These are phyloP conservation scores for Castanea mollissima DNA, from an alignment of 306 rosid genomes.

Conservation along the genomic window DNA sequence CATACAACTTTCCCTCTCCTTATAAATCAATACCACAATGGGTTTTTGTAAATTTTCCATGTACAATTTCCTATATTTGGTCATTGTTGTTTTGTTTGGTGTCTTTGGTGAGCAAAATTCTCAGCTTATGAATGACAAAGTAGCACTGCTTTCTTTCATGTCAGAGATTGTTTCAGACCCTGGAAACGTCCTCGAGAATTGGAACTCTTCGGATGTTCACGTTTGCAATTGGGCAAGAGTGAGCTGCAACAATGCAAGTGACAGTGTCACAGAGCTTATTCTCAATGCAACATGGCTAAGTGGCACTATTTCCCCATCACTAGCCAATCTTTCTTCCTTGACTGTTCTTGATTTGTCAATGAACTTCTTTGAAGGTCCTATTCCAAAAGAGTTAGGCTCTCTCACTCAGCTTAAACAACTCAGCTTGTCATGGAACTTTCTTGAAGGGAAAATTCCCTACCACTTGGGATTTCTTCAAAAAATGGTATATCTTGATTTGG, in stretches of 20 bases:
- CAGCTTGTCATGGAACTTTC: constrained; percentile 64
- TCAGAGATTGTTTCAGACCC: constrained; percentile 68
- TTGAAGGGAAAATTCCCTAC: constrained; percentile 55
- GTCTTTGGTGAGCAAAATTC: constrained; percentile 30
- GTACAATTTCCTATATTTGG: constrained; percentile 30
- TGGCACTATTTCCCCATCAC: constrained; percentile 71
- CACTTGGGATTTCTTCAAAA: constrained; percentile 63
- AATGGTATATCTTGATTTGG: constrained; percentile 69
- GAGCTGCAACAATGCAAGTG: constrained; percentile 58
- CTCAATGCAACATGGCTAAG: constrained; percentile 55
- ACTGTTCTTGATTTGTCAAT: constrained; percentile 71
- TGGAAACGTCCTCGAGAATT: constrained; percentile 40
- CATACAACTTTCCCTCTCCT: too few relatives aligned
- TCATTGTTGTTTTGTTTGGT: constrained; percentile 18
- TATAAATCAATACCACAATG: constrained; percentile 22
- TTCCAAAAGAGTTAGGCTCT: constrained; percentile 67
- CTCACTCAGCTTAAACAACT: constrained; percentile 53
- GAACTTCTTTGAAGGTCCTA: constrained; percentile 61
- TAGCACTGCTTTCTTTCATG: constrained; percentile 69
- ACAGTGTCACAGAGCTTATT: constrained; percentile 66
- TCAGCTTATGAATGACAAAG: constrained; percentile 39
- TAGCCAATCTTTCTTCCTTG: constrained; percentile 65
- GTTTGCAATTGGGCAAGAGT: constrained; percentile 77
- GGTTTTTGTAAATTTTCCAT: constrained; percentile 26
- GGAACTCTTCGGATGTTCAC: constrained; percentile 48